phyloP scores from a whole-genome alignment of 2,329 filamentous ascomycete species.

The Aureobasidium sp. region DNA sequence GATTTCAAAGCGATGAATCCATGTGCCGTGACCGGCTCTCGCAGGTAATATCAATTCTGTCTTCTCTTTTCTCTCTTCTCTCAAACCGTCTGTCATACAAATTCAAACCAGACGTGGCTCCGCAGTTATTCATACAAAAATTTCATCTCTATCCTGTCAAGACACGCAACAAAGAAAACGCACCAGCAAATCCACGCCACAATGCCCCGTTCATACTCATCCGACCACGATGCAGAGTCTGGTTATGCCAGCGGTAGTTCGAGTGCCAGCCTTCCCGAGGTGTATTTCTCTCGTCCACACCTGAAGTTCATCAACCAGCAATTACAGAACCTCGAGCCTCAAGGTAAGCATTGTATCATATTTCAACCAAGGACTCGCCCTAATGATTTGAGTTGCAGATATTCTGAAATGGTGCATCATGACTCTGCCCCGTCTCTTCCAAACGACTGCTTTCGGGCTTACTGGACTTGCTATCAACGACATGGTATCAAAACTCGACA shows the following conservation, averaged over 20 bases:
- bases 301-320: constrained; percentile 85
- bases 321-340: constrained; percentile 75
- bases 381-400: constrained; percentile 42
- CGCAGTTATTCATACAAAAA: not conserved
- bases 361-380: not conserved
- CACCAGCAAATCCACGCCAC: not conserved
- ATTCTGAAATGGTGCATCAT: constrained; percentile 87
- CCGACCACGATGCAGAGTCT: constrained; percentile 53
- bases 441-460: constrained; percentile 44
- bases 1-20: constrained; percentile 14
- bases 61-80: constrained; percentile 5
- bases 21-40: constrained; percentile 12
- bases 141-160: not conserved
- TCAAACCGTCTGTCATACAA: constrained; percentile 12
- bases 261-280: constrained; percentile 57
- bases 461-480: constrained; percentile 46
- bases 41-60: constrained; percentile 13
- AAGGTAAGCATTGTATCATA: constrained; percentile 41
- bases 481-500: constrained; percentile 66
- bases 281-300: constrained; percentile 81
- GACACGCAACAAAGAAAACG: not conserved
- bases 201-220: constrained; percentile 17
- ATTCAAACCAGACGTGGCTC: not conserved
- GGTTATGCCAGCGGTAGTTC: constrained; percentile 70
- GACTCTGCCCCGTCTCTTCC: constrained; percentile 75